A percentile compares a stretch with the other conserved stretches of the same genome.
Conservation (phyloP, 192 early-diverging fungal genomes). For the Backusella psychrophila region DNA sequence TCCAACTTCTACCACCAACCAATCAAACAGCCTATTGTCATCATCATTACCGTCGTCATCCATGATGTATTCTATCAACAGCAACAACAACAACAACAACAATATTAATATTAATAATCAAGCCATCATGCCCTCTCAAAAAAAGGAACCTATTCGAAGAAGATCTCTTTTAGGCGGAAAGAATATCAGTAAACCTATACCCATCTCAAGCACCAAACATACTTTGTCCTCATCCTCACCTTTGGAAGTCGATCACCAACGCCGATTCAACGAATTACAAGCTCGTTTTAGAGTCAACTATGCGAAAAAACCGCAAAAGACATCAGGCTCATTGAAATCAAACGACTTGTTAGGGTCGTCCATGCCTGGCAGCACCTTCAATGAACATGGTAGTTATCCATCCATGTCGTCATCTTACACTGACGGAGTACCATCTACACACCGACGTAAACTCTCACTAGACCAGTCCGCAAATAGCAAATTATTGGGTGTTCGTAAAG, state of each 20-base stretch:
- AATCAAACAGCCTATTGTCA: neutral
- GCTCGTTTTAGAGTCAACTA: slow-evolving; percentile 34
- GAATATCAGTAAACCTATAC: slow-evolving; percentile 10
- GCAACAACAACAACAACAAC: neutral
- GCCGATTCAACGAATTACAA: slow-evolving; percentile 30
- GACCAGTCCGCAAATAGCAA: neutral
- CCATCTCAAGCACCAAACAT: slow-evolving; percentile 4
- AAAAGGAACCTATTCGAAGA: neutral
- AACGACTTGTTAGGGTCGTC: neutral
- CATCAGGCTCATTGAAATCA: neutral
- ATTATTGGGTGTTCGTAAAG: neutral
- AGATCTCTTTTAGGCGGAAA: neutral
- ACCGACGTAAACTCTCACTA: neutral
- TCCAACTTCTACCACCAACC: neutral
- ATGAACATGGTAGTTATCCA: neutral
- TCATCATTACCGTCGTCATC: neutral
- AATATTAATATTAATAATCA: neutral
- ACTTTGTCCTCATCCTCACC: slow-evolving; percentile 12
- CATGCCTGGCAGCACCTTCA: neutral
- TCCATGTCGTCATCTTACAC: neutral
- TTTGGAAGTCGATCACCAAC: slow-evolving; percentile 26
- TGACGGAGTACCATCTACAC: neutral
- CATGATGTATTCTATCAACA: neutral
- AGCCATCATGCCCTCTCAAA: neutral
- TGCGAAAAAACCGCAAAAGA: slow-evolving; percentile 13